Evolutionary conservation across 192 early-diverging fungal species (phyloP).

Genomic region (Umbelopsis vinacea): DNA sequence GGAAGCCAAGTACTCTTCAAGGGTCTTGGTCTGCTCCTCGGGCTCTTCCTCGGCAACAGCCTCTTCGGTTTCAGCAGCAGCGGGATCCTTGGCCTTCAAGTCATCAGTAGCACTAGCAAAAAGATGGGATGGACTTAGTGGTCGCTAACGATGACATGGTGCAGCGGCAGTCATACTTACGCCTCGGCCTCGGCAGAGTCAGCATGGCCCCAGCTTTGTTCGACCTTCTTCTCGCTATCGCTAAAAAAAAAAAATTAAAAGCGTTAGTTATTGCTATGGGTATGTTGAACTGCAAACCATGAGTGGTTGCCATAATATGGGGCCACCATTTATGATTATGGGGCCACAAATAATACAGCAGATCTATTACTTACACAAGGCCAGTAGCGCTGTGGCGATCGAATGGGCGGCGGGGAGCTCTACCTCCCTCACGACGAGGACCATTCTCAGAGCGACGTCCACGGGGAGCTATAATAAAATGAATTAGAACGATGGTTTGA

Average conservation of each 20-base stretch:
- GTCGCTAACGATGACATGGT: no score
- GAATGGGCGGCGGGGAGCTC: slow-evolving; percentile 61
- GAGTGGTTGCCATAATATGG: no score
- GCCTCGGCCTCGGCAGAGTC: slow-evolving; percentile 61
- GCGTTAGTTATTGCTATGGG: no score
- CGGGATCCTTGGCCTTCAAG: slow-evolving; percentile 37
- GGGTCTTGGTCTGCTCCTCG: slow-evolving; percentile 83
- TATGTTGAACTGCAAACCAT: no score
- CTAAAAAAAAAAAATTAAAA: no score
- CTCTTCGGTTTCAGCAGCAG: slow-evolving; percentile 42
- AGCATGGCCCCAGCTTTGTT: slow-evolving; percentile 80
- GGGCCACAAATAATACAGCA: no score
- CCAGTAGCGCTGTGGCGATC: slow-evolving; percentile 90
- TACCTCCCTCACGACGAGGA: slow-evolving; percentile 50
- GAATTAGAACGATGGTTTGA: neutral
- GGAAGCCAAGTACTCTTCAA: slow-evolving; percentile 86
- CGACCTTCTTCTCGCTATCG: slow-evolving; percentile 93
- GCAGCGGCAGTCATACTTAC: slow-evolving; percentile 30
- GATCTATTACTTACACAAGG: slow-evolving; percentile 44
- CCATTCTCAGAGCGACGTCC: slow-evolving; percentile 43
- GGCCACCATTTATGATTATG: no score
- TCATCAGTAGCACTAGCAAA: slow-evolving; percentile 21
- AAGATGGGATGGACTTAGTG: neutral
- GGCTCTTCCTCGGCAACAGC: slow-evolving; percentile 63
- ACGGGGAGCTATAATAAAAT: slow-evolving; percentile 17